A percentile compares a stretch with the other conserved stretches of the same genome.
Conservation (phyloP, 2,329 filamentous ascomycete genomes). For the Cytospora schulzeri region DNA sequence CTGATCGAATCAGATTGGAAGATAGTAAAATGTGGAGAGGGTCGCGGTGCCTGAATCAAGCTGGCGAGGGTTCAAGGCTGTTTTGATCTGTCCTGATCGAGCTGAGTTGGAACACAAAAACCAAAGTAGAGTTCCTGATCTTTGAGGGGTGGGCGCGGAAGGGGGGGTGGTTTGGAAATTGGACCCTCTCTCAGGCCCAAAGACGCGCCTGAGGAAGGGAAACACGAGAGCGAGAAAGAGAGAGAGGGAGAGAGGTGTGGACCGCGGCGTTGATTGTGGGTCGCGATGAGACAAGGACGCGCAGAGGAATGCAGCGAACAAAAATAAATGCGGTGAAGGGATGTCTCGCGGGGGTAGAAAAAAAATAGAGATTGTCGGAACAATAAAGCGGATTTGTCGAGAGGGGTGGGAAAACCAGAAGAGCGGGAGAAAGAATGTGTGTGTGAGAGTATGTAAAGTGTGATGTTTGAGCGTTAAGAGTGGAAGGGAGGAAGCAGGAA, state of each 20-base stretch:
- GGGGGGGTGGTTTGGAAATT: conserved; percentile 12
- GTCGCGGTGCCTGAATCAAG: conserved; percentile 24
- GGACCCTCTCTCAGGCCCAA: conserved; percentile 7
- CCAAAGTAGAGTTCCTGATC: background rate
- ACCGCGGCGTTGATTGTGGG: conserved; percentile 13
- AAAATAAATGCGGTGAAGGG: background rate
- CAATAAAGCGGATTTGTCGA: conserved; percentile 18
- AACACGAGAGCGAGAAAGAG: conserved; percentile 16
- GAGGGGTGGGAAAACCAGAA: conserved; percentile 10
- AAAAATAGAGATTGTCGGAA: conserved; percentile 15
- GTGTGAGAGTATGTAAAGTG: conserved; percentile 11
- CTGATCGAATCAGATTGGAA: conserved; percentile 34
- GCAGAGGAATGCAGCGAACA: conserved; percentile 7
- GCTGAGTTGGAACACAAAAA: background rate
- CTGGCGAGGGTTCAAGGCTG: conserved; percentile 12
- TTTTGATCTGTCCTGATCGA: conserved; percentile 7
- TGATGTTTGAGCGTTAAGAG: conserved; percentile 18
- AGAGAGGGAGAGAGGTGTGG: too few relatives aligned
- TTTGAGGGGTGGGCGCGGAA: background rate
- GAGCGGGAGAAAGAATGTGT: conserved; percentile 20
- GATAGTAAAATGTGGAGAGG: conserved; percentile 32
- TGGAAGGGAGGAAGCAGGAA: conserved; percentile 24
- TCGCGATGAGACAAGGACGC: conserved; percentile 19
- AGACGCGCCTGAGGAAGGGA: conserved; percentile 22
- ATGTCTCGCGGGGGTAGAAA: background rate